Conservation (phyloP, 768 basidiomycete species). For the Neoboletus brunneissimus region DNA sequence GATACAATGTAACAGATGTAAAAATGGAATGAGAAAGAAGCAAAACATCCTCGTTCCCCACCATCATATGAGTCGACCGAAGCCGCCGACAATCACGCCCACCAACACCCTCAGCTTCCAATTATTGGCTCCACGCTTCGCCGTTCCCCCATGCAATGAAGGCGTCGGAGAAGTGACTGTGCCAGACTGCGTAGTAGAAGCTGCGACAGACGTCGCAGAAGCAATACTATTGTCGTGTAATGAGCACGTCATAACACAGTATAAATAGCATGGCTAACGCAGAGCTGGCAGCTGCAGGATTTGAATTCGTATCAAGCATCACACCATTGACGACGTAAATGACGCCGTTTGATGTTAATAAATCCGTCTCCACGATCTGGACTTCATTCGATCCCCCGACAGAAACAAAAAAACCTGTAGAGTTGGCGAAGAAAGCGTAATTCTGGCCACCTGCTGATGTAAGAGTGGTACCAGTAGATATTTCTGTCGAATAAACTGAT, state of each 20-base stretch:
- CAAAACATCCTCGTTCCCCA: background rate
- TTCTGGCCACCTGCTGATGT: slow-evolving; percentile 58
- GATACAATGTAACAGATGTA: background rate
- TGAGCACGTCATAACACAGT: background rate
- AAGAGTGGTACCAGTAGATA: slow-evolving; percentile 36
- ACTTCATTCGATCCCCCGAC: slow-evolving; percentile 44
- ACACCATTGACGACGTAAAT: slow-evolving; percentile 59
- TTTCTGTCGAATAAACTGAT: slow-evolving; percentile 55
- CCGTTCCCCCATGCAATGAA: background rate
- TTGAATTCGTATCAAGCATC: slow-evolving; percentile 42
- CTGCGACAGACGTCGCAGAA: slow-evolving; percentile 51
- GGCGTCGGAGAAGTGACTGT: slow-evolving; percentile 35
- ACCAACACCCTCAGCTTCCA: slow-evolving; percentile 7
- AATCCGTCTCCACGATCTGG: slow-evolving; percentile 54
- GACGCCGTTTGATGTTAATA: slow-evolving; percentile 66
- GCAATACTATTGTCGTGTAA: slow-evolving; percentile 22
- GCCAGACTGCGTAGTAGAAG: slow-evolving; percentile 37
- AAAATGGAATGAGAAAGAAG: background rate
- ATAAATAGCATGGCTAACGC: slow-evolving; percentile 43
- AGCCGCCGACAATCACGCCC: background rate
- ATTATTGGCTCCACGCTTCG: background rate
- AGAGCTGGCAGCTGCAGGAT: slow-evolving; percentile 46
- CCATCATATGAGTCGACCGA: slow-evolving; percentile 12
- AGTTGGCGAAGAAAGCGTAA: slow-evolving; percentile 51
- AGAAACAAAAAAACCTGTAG: slow-evolving; percentile 55